Evolutionary conservation across 139 green algal genomes (phyloP), one percentile per base, ranked within the genome.

Genomic region (Coelastrella sp.): DNA sequence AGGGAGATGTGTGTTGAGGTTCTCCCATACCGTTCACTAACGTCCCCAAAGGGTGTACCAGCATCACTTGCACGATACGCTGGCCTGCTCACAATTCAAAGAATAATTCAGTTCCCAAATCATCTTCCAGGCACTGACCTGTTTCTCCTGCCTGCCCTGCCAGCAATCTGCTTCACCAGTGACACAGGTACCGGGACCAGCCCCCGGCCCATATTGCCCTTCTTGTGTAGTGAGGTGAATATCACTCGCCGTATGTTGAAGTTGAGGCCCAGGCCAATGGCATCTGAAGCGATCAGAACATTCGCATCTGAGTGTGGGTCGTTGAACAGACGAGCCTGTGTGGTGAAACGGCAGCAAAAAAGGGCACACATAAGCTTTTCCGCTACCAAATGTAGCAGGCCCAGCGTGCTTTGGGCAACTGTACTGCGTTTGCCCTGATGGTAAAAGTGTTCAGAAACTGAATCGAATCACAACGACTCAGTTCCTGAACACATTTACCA

Each of bases 221-320:
- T 13, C 75, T 84, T 90, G 5, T 22, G 13, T 23, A 84, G 23
- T 5, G 74, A 85, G 59, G 73, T 85, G 86, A 91, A 91, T 3
- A 91, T 84, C 0, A 91, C 87, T 4, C 87, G 77, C 17, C 87
- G 85, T 58, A 99, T 99, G 94, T 98, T 99, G 71, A 99, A 95
- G 93, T 99, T 99, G 58, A 99, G 93, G 4, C 98, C 98, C 97
- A 99, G 99, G 7, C 98, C 98, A 20, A 99, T 96, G 5, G 98
- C 98, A 89, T 99, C 98, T 8, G 92, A 97, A 16, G 98, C 98
- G 56, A 99, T 96, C 83, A 99, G 91, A 71, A 99, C 22, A 19
- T 91, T 88, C n/a, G 17, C 76, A 54, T 8, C 68, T 6, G 68
- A 85, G 7, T 77, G 10, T 19, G 92, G 89, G 78, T 98, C 94